Evolutionary conservation across 805 yeast species (phyloP).

Genomic region (Candida gorgasii): DNA sequence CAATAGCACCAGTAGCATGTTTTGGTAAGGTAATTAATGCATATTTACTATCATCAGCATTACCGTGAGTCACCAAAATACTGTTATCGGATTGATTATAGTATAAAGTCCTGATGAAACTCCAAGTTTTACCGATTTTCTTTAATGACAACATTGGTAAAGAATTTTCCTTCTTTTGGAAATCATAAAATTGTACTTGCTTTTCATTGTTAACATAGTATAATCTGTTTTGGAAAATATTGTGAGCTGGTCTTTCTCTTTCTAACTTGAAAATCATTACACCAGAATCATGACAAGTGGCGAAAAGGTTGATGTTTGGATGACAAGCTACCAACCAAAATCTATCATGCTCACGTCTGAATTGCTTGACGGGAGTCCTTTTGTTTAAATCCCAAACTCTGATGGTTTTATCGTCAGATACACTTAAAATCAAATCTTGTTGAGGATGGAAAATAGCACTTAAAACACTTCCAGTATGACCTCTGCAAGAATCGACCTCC

Average conservation of each 20-base stretch:
- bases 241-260: conserved; percentile 94
- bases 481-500: conserved; percentile 98
- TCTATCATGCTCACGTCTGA: conserved; percentile 89
- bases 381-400: conserved; percentile 96
- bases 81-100: conserved; percentile 93
- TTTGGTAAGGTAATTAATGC: conserved; percentile 79
- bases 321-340: conserved; percentile 92
- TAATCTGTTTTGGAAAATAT: conserved; percentile 69
- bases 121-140: conserved; percentile 83
- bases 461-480: conserved; percentile 92
- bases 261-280: conserved; percentile 97
- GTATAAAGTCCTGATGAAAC: conserved; percentile 78
- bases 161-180: conserved; percentile 59
- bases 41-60: conserved; percentile 64
- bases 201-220: conserved; percentile 79
- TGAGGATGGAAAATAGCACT: conserved; percentile 90
- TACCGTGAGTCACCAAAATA: conserved; percentile 77
- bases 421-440: conserved; percentile 88
- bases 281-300: conserved; percentile 96
- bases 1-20: conserved; percentile 90
- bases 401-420: conserved; percentile 93
- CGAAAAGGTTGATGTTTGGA: conserved; percentile 88
- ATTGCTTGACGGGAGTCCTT: conserved; percentile 90
- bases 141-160: conserved; percentile 82
- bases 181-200: conserved; percentile 81